Percentiles rank a stretch among this genome's conserved stretches.
Conservation (phyloP, 192 early-diverging fungal species). For the Gonapodya sp. region DNA sequence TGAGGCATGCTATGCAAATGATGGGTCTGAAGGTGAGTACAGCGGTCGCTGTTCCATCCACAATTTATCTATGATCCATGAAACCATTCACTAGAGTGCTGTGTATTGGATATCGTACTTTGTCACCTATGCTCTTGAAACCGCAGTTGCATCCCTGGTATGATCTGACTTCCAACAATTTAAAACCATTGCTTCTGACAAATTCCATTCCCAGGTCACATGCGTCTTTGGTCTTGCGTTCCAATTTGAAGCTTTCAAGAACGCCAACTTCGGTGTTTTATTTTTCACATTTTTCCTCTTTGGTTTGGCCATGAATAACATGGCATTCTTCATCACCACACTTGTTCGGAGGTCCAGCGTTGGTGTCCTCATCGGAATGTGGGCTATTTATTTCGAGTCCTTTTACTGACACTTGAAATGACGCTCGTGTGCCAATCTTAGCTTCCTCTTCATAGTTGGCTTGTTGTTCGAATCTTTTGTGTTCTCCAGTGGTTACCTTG, state of each 20-base stretch:
- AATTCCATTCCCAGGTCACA: constrained; percentile 24
- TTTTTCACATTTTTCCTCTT: constrained; percentile 61
- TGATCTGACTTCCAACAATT: neutral
- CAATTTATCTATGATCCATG: constrained; percentile 2
- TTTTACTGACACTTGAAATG: neutral
- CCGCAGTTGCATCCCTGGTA: constrained; percentile 41
- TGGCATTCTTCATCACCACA: constrained; percentile 61
- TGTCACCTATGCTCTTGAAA: constrained; percentile 41
- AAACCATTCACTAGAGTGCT: constrained; percentile 17
- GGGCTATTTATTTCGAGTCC: neutral
- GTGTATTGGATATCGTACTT: constrained; percentile 63
- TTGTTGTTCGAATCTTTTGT: constrained; percentile 55
- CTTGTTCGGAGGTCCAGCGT: constrained; percentile 49
- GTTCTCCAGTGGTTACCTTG: constrained; percentile 32
- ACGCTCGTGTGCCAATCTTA: neutral
- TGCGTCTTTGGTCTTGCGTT: constrained; percentile 48
- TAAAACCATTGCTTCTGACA: neutral
- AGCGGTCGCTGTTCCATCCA: neutral
- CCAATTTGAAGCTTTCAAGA: constrained; percentile 49
- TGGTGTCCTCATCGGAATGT: constrained; percentile 60
- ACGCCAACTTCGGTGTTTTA: constrained; percentile 46
- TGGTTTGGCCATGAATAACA: constrained; percentile 60
- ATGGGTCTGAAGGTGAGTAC: constrained; percentile 57
- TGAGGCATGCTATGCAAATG: constrained; percentile 64
- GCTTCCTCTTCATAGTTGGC: constrained; percentile 67